These are phyloP conservation scores for Mycena maculata DNA, from an alignment of 768 basidiomycete species.

Conservation along the genomic window DNA sequence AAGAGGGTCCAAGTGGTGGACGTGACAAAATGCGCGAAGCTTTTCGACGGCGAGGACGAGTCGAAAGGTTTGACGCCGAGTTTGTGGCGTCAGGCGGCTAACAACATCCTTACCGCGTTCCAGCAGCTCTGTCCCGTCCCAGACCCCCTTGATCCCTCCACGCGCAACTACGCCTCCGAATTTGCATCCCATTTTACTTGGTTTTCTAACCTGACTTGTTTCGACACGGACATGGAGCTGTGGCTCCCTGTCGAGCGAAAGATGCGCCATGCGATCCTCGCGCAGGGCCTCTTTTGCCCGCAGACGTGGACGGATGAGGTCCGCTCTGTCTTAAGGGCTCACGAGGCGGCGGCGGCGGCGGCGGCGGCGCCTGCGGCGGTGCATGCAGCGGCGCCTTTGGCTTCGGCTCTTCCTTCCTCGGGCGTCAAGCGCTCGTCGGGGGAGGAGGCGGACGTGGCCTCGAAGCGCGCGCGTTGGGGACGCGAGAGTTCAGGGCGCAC, in stretches of 20 bases:
- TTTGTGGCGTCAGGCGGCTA: not conserved
- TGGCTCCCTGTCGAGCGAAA: not conserved
- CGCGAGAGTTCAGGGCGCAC: too few species aligned
- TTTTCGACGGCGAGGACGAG: not conserved
- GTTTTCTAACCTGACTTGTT: not conserved
- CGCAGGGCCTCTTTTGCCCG: not conserved
- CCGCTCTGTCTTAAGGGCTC: not conserved
- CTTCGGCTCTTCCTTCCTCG: not conserved
- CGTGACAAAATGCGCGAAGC: not conserved
- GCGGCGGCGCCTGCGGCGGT: too few species aligned
- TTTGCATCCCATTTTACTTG: not conserved
- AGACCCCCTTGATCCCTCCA: not conserved
- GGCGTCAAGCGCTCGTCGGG: not conserved
- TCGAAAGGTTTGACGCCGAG: not conserved
- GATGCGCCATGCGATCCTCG: not conserved
- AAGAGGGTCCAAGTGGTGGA: slow-evolving; percentile 1
- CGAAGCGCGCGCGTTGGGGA: not conserved
- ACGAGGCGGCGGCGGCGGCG: not conserved
- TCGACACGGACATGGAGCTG: not conserved
- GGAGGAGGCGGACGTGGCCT: not conserved
- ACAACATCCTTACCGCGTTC: not conserved
- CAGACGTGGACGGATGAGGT: not conserved
- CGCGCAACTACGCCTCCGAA: not conserved
- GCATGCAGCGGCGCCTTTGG: not conserved
- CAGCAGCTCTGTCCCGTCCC: not conserved